A percentile compares a stretch with the other conserved stretches of the same genome.
Conservation (phyloP, 208 protist genomes). For the Zelonia costaricensis region DNA sequence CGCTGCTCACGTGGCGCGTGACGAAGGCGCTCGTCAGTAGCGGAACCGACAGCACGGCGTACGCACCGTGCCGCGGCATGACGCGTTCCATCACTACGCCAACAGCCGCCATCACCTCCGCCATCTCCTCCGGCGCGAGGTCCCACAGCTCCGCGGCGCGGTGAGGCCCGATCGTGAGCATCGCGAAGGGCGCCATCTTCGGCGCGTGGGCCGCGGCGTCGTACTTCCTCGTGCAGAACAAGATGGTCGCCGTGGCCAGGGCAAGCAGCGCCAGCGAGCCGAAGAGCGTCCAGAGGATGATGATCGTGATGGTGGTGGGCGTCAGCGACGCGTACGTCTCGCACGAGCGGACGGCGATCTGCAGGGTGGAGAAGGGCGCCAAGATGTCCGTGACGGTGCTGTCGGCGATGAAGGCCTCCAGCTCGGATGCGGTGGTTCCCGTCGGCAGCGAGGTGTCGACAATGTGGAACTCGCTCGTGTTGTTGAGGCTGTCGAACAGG, state of each 20-base stretch:
- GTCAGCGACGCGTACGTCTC: constrained; percentile 11
- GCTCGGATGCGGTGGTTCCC: constrained; percentile 12
- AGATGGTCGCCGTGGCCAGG: constrained; percentile 28
- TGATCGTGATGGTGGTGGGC: constrained; percentile 15
- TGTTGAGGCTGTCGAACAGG: constrained; percentile 4
- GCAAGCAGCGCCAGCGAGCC: constrained; percentile 28
- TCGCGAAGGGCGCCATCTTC: constrained; percentile 69
- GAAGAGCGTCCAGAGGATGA: constrained; percentile 38
- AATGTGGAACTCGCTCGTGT: neutral
- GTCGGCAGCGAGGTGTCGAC: constrained; percentile 22
- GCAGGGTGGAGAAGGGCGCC: constrained; percentile 1
- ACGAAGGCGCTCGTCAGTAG: constrained; percentile 64
- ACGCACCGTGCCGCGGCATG: constrained; percentile 50
- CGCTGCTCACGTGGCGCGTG: constrained; percentile 41
- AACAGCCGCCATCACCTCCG: constrained; percentile 47
- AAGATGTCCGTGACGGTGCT: constrained; percentile 4
- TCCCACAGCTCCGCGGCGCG: constrained; percentile 72
- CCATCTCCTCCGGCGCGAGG: constrained; percentile 58
- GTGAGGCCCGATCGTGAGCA: constrained; percentile 64
- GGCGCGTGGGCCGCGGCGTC: constrained; percentile 61
- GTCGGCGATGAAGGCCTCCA: constrained; percentile 30
- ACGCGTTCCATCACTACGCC: constrained; percentile 28
- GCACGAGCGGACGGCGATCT: constrained; percentile 29
- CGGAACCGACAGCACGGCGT: constrained; percentile 68
- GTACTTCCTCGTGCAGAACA: constrained; percentile 51